These are phyloP conservation scores for Trichoderma brevicompactum DNA, from an alignment of 2,329 filamentous ascomycete species.

Conservation along the genomic window DNA sequence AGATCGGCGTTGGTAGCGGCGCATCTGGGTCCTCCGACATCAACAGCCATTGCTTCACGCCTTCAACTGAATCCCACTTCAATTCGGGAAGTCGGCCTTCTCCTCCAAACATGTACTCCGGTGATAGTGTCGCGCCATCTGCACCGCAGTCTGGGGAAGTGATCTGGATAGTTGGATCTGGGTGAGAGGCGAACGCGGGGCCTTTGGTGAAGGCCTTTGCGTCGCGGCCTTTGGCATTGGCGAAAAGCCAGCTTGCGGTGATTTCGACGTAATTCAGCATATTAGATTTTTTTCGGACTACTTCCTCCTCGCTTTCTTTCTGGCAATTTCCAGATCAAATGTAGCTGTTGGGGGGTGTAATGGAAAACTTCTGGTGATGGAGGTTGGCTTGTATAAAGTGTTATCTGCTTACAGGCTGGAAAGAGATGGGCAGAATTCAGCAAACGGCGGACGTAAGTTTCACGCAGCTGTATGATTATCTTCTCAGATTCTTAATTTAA, in stretches of 20 bases:
- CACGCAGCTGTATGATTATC: too few species aligned
- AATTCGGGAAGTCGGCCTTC: constrained; percentile 47
- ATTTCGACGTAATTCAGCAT: constrained; percentile 43
- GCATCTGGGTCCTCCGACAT: constrained; percentile 54
- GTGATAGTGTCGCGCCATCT: constrained; percentile 42
- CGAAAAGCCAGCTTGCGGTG: constrained; percentile 47
- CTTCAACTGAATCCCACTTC: constrained; percentile 44
- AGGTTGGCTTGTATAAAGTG: neutral
- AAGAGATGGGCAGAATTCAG: too few species aligned
- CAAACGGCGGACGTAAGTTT: too few species aligned
- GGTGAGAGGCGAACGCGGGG: constrained; percentile 42
- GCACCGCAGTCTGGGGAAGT: constrained; percentile 48
- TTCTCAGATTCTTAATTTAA: neutral
- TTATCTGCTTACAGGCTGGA: too few species aligned
- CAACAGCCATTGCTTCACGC: constrained; percentile 52
- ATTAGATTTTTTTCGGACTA: neutral
- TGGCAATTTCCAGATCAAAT: neutral
- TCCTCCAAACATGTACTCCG: constrained; percentile 47
- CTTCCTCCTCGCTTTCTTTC: neutral
- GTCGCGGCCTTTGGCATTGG: constrained; percentile 44
- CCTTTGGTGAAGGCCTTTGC: constrained; percentile 45
- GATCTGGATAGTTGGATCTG: constrained; percentile 45
- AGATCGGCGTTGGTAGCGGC: constrained; percentile 49
- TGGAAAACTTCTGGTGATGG: neutral
- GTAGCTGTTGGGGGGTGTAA: too few species aligned